Base-by-base conservation (phyloP, 306 rosid genomes). In the Sophora flavescens region DNA sequence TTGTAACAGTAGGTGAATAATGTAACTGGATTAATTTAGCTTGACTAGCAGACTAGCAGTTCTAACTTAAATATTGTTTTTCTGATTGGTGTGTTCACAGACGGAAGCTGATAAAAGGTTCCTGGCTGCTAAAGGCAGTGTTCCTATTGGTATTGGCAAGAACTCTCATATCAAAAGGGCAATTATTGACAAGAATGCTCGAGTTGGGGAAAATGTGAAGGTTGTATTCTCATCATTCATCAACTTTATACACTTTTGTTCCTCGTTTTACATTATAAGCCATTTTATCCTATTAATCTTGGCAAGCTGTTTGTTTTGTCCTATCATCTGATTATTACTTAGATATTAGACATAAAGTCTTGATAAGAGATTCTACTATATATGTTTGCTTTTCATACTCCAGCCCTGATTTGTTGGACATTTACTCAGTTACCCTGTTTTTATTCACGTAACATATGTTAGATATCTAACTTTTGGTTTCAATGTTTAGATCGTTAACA, bases 151-250 rank as follows among this genome's bases (percentile, higher is more conserved):
- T 70, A 96, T 96, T 32, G 98, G 99, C 70, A 89, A 57, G 84
- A 89, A 80, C 80, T 89, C 97, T 52, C 99, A 96, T 83, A 86
- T 96, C 85, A 96, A 83, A 86, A 90, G 97, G 88, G 99, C 99
- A 54, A 96, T 96, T 70, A 91, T 96, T 15, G 98, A 96, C 88
- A 96, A 96, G 87, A 96, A 96, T 83, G 99, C 98, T 70, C 91
- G 99, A 74, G 85, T 96, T 62, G 99, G 99, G 17, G 97, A 92
- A 33, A 73, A 89, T 41, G 98, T 96, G 50, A 89, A 92, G 99
- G 99, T 96, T 15, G 70, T 39, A 6, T 59, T 62, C 16, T 44
- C 10, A 32, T 57, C 68, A 36, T n/a, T 44, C 10, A 32, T 58
- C 68, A 30, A 47, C 8, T 47, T 64, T 69, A 70, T 48, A 26